phyloP scores from a whole-genome alignment of 2,329 filamentous ascomycete species.

The Colletotrichum lupini region DNA sequence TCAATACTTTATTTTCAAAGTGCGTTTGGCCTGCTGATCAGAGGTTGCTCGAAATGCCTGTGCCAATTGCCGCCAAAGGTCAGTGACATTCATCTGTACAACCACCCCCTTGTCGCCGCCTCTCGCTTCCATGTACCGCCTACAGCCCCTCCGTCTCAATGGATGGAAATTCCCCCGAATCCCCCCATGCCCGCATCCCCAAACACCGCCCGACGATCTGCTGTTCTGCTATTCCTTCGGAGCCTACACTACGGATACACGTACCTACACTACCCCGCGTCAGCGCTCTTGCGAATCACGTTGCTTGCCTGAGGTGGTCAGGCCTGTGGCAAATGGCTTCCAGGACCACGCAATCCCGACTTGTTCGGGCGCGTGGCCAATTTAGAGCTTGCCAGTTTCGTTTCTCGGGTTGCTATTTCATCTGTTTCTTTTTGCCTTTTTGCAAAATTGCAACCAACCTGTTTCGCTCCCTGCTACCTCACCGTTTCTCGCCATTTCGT shows the following conservation, averaged over 20 bases:
- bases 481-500: neutral
- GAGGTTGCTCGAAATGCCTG: constrained; percentile 28
- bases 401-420: neutral
- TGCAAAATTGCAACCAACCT: neutral
- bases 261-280: constrained; percentile 28
- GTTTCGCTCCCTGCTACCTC: neutral
- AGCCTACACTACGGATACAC: constrained; percentile 1
- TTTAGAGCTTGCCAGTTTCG: constrained; percentile 15
- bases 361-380: constrained; percentile 26
- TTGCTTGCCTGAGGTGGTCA: constrained; percentile 35
- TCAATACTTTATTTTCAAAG: neutral
- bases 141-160: neutral
- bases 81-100: constrained; percentile 8
- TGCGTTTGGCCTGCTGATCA: constrained; percentile 11
- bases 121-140: constrained; percentile 16
- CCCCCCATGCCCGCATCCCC: constrained; percentile 2
- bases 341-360: constrained; percentile 30
- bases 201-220: constrained; percentile 32
- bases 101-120: constrained; percentile 23
- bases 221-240: constrained; percentile 1
- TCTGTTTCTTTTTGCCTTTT: neutral
- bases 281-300: constrained; percentile 29
- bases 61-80: constrained; percentile 37
- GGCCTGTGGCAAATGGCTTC: constrained; percentile 32
- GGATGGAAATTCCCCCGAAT: neutral